Evolutionary conservation across 345 rosid genomes (phyloP), one percentile per base, ranked within the genome.

Genomic region (Gossypium sturtianum): DNA sequence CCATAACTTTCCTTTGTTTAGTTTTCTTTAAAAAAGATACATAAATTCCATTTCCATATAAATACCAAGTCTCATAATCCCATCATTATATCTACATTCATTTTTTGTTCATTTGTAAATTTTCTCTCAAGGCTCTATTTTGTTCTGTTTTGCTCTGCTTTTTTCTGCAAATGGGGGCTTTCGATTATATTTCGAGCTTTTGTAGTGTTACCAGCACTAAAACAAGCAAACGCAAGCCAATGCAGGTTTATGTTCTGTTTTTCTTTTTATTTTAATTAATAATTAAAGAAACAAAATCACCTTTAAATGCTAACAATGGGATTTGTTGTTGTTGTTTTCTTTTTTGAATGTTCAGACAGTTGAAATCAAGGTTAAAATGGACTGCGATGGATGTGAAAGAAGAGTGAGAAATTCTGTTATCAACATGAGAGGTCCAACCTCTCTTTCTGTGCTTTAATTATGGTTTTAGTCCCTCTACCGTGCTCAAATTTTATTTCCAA

Each of bases 371-470:
- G 98, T 94, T 51, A 94, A 92, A 78, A 94, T 94, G 97, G 98
- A 94, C 84, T 92, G 98, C 71, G 98, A 92, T 83, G 98, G 98
- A 73, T 92, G 98, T 62, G 97, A 94, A 85, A 90, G 98, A 80
- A 85, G 92, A 83, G 97, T 94, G 2, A 84, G 80, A 83, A 82
- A 86, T 80, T 90, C 91, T 79, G 93, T 90, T 74, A 81, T 81
- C 77, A 61, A 84, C 83, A 90, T 90, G 86, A 92, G 81, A 92
- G 98, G 98, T 52, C 57, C 57, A 52, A 52, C 54, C n/a, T 15
- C 15, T 51, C 54, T 15, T 15, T 4, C 17, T 16, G 41, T 34
- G 41, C 7, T 34, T 34, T 34, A 34, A 34, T 34, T 34, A 5
- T 34, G 41, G 41, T 34, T 34, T 34, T 34, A 34, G 41, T 34